Evolutionary conservation across 768 basidiomycete species (phyloP), one percentile per base, ranked within the genome.

Genomic region (Lactarius quietus): DNA sequence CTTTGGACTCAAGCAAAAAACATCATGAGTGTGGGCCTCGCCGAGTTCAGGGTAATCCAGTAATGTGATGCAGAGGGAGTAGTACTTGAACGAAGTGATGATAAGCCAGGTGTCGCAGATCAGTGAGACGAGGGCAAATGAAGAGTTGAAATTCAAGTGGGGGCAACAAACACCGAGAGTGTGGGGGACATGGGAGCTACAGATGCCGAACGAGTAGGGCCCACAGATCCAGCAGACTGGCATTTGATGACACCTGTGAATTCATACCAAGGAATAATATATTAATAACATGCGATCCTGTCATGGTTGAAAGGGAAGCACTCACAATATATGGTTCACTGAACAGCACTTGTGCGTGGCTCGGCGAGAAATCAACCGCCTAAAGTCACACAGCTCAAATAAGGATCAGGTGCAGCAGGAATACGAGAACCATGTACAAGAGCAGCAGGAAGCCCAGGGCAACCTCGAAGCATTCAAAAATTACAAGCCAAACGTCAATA

Each of bases 231-330:
- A n/a, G n/a, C n/a, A n/a, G n/a, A n/a, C n/a, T n/a, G n/a, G n/a
- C n/a, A n/a, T n/a, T n/a, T n/a, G n/a, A n/a, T n/a, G n/a, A 98
- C 70, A 98, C 96, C 0, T 93, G 94, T 1, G 96, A 98, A 74
- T 99, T 99, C 69, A 92, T 98, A 45, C 87, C 95, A 20, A 87
- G 87, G n/a, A n/a, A n/a, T n/a, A n/a, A n/a, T n/a, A n/a, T n/a
- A n/a, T n/a, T n/a, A 20, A 91, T 93, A 54, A 85, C 86, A 2
- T 86, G 85, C 68, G 84, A 86, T 68, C 86, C 88, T 0, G 74
- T 83, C 1, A 76, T 71, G 5, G 69, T 76, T 48, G 76, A 77
- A 73, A 74, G 75, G 64, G 73, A 76, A 48, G 68, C 67, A n/a
- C 62, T 70, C 31, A 66, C 71, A 94, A 61, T 87, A 94, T n/a